Evolutionary conservation across 768 basidiomycete genomes (phyloP).

Genomic region (Amanita rubescens): DNA sequence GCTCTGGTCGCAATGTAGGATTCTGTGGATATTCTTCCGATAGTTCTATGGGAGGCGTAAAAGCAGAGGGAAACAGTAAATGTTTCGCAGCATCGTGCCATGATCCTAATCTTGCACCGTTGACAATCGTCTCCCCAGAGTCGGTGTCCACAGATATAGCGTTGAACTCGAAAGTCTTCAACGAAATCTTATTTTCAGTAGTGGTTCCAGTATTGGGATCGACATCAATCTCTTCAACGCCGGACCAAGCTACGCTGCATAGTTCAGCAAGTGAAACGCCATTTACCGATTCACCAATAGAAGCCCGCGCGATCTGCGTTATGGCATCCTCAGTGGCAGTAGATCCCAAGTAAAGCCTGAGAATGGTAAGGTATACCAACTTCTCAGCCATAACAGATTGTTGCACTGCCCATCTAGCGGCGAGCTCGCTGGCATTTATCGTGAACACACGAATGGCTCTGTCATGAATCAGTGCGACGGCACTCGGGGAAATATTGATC

Average conservation of each 20-base stretch:
- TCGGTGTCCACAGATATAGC: constrained; percentile 64
- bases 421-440: constrained; percentile 50
- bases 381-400: constrained; percentile 36
- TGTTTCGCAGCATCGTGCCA: constrained; percentile 90
- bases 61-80: constrained; percentile 80
- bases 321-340: constrained; percentile 49
- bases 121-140: constrained; percentile 47
- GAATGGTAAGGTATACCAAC: constrained; percentile 70
- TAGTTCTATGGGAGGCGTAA: constrained; percentile 39
- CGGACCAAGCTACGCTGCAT: constrained; percentile 57
- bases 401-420: constrained; percentile 31
- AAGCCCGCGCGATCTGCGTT: constrained; percentile 39
- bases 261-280: constrained; percentile 46
- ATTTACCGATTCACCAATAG: constrained; percentile 38
- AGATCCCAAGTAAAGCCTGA: constrained; percentile 74
- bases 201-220: constrained; percentile 17
- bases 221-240: constrained; percentile 50
- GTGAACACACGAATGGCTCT: constrained; percentile 51
- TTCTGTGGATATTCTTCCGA: constrained; percentile 46
- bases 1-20: constrained; percentile 76
- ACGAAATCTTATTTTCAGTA: constrained; percentile 25
- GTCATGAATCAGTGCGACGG: constrained; percentile 37
- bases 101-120: constrained; percentile 52
- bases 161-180: constrained; percentile 60
- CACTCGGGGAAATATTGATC: constrained; percentile 52